Conservation (phyloP, 2,329 filamentous ascomycete species). For the Pseudocercospora musae region DNA sequence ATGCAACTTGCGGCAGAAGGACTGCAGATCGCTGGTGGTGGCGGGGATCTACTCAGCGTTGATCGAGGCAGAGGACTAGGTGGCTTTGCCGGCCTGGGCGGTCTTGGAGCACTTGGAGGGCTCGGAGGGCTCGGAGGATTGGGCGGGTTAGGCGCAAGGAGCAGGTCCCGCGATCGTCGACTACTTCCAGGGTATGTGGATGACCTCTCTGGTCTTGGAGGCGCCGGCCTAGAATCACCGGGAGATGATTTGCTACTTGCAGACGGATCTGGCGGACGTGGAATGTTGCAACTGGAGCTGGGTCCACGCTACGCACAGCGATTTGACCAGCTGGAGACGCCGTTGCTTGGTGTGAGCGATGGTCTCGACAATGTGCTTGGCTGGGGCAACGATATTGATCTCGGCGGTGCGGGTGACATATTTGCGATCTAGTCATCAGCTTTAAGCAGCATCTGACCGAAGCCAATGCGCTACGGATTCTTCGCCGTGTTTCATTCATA, state of each 20-base stretch:
- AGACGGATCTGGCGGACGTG: background rate
- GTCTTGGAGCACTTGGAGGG: background rate
- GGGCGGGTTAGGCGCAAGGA: background rate
- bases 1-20: constrained; percentile 4
- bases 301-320: constrained; percentile 12
- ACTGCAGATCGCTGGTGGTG: background rate
- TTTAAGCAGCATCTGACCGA: background rate
- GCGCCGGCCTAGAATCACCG: background rate
- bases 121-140: background rate
- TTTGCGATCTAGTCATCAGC: background rate
- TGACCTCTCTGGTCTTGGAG: background rate
- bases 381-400: background rate
- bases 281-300: constrained; percentile 9
- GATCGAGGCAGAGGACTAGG: background rate
- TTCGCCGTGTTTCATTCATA: background rate
- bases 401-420: background rate
- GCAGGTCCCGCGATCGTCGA: background rate
- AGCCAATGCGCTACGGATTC: background rate
- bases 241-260: background rate
- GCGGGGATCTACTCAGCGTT: background rate
- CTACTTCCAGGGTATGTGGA: background rate
- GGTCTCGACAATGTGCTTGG: background rate
- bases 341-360: background rate
- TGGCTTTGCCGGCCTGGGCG: constrained; percentile 1
- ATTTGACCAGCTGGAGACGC: background rate